Base-by-base conservation (phyloP, 768 basidiomycete genomes). In the Lentinula boryana region DNA sequence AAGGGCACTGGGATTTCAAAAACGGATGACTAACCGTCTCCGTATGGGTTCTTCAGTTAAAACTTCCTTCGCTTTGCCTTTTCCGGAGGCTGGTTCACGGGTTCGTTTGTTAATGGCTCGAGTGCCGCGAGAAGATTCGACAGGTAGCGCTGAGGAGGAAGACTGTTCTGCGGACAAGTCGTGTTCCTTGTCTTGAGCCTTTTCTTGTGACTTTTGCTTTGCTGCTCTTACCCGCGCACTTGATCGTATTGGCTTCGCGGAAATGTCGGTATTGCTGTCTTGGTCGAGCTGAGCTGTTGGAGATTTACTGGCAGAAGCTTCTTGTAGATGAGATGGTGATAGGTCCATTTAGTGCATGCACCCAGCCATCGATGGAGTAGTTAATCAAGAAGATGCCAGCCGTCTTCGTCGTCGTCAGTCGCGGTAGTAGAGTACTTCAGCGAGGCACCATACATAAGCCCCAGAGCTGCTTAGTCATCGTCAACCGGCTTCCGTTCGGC, bases 301-400 rank as follows among this genome's bases (percentile, higher is more conserved):
- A 75, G 80, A 86, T 74, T 84, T 81, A 83, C 81, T 84, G 78
- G 77, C 81, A 74, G 81, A 83, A 83, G 85, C 85, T 84, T 86
- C 84, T 80, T 81, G 82, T 69, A 81, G 78, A 80, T 89, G 76
- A 70, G 75, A 76, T 78, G 81, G 83, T 89, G 83, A 83, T 84
- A 88, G 84, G 87, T 92, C 90, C 90, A 92, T 92, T 91, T 91
- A 91, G 88, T 84, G 79, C 79, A 83, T 85, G 81, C 86, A 75
- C 84, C 84, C 86, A 86, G 89, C 89, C 89, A 92, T 92, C 86
- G 89, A 89, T 83, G 71, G 62, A 63, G 56, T 64, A 32, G 55
- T 62, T 35, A 62, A 56, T 53, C 44, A 65, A 56, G 51, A 63
- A 60, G 52, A 60, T 40, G 35, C 46, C 44, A 55, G 21, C 52